phyloP scores from a whole-genome alignment of 768 basidiomycete species.

The Phylloporus rhodoxanthus region DNA sequence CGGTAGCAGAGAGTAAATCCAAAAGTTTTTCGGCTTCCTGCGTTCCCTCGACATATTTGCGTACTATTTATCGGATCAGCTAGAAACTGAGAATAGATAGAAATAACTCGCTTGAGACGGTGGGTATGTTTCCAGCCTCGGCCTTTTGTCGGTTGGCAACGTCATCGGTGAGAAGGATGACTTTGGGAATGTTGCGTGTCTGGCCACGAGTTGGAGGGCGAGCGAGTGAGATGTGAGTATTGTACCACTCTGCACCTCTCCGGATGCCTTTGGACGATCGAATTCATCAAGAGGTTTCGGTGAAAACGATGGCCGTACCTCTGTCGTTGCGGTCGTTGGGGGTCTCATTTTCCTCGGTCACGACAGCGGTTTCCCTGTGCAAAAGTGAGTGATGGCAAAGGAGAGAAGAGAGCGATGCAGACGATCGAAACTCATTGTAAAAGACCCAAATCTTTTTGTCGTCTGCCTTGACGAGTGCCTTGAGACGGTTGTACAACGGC shows the following conservation, averaged over 20 bases:
- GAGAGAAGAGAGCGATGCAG: constrained; percentile 25
- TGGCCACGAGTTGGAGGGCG: constrained; percentile 50
- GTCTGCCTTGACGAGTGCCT: constrained; percentile 75
- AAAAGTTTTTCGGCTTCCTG: constrained; percentile 59
- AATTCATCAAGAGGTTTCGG: not conserved
- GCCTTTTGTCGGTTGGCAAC: constrained; percentile 77
- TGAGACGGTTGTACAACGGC: constrained; percentile 89
- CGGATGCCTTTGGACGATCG: constrained; percentile 65
- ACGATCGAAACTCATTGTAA: constrained; percentile 85
- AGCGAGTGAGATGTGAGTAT: constrained; percentile 55
- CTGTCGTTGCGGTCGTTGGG: constrained; percentile 95
- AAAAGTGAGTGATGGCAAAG: not conserved
- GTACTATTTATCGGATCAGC: constrained; percentile 39
- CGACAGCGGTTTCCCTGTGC: constrained; percentile 70
- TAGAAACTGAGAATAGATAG: not conserved
- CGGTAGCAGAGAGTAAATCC: constrained; percentile 73
- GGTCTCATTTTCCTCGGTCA: constrained; percentile 70
- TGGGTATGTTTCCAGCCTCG: constrained; percentile 52
- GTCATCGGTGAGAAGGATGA: constrained; percentile 88
- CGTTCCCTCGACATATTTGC: constrained; percentile 76
- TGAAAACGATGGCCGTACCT: constrained; percentile 39
- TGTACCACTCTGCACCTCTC: constrained; percentile 84
- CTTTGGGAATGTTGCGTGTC: constrained; percentile 43
- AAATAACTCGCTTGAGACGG: constrained; percentile 50
- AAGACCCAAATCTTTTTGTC: constrained; percentile 82